Base-by-base conservation (phyloP, 2,329 filamentous ascomycete species). In the Aspergillus novofumigatus region DNA sequence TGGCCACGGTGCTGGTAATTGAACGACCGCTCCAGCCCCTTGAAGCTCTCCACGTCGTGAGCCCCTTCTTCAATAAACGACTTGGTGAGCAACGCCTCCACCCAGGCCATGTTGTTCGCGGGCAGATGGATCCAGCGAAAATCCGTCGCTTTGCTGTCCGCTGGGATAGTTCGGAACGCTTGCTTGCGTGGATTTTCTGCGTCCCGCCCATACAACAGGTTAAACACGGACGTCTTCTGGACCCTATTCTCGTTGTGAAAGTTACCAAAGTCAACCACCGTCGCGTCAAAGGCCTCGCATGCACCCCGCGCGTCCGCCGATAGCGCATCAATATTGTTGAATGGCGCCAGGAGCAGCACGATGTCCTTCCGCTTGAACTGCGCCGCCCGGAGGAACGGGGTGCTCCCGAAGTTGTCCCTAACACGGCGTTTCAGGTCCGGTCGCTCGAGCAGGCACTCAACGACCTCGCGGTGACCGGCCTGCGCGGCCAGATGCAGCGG, bases 11-110 rank as follows among this genome's bases (percentile, higher is more conserved):
- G 84, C 59, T 86, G 83, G 61, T 86, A 83, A 47, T 80, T 81
- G 59, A 87, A 86, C 3, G 81, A 84, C 59, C 81, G 80, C 62
- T 85, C 83, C 2, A 88, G 67, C 0, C 83, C 82, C 63, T 86
- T 87, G 72, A 86, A 87, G 1, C 82, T 81, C 64, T 86, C 83
- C 1, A 86, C 80, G 65, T 87, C 85, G n/a, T 79, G 78, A 17
- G 81, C 80, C 0, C 83, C 83, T 41, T 83, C 81, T 67, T 88
- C 85, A 35, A 87, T 82, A 62, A 87, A 87, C 7, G 79, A 80
- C 61, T 87, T 87, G 1, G 84, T 83, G n/a, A 87, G 71, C 1
- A 88, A 72, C 0, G 83, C 80, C 69, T 87, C 84, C 4, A 84
- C 80, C 85, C 85, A 88, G 1, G 81, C 80, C 70, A 74, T 72